These are phyloP conservation scores for Corymbia citriodora DNA, from an alignment of 441 rosid genomes.

Conservation along the genomic window DNA sequence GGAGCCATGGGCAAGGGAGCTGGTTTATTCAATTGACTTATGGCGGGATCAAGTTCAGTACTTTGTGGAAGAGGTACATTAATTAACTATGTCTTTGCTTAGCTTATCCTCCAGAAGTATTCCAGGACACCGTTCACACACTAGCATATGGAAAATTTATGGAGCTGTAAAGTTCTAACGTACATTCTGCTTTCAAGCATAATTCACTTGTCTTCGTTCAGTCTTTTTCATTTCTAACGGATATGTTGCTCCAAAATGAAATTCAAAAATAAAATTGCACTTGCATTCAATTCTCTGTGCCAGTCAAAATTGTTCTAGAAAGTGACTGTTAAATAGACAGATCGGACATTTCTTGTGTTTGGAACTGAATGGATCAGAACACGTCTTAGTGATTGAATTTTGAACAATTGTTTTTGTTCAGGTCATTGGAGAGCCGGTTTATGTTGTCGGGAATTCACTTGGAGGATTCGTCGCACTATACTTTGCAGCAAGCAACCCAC, in stretches of 20 bases:
- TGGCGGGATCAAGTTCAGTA: constrained; percentile 80
- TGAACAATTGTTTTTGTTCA: constrained; percentile 16
- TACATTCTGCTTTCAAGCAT: not conserved
- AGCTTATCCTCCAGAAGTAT: not conserved
- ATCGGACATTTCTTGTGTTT: not conserved
- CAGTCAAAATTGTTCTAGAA: not conserved
- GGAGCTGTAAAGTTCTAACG: not conserved
- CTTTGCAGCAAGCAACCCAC: constrained; percentile 77
- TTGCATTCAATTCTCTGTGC: not conserved
- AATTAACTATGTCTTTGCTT: not conserved
- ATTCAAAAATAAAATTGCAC: not conserved
- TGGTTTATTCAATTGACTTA: constrained; percentile 75
- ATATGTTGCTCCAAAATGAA: not conserved
- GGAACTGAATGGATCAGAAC: not conserved
- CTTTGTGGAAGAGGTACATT: constrained; percentile 48
- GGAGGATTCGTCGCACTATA: constrained; percentile 87
- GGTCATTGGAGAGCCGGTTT: constrained; percentile 91
- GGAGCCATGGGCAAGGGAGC: constrained; percentile 77
- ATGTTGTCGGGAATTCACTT: constrained; percentile 83
- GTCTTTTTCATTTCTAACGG: not conserved
- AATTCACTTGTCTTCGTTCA: not conserved
- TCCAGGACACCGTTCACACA: not conserved
- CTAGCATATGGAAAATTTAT: not conserved
- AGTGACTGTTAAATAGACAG: not conserved
- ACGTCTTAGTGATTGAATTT: not conserved